phyloP scores from a whole-genome alignment of 768 basidiomycete species.

The Phylloporus rhodoxanthus region DNA sequence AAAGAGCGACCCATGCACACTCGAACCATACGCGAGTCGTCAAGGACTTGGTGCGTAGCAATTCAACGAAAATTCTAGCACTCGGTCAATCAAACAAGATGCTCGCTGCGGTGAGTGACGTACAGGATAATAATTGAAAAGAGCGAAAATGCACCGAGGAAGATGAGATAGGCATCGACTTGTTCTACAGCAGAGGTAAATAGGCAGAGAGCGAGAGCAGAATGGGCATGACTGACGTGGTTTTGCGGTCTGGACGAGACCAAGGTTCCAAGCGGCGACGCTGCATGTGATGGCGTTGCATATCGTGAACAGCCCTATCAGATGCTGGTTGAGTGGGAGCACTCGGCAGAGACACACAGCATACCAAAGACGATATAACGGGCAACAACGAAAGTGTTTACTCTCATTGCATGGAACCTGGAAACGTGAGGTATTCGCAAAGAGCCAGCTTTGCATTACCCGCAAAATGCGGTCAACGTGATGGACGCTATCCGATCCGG shows the following conservation, averaged over 20 bases:
- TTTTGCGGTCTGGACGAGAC: constrained; percentile 37
- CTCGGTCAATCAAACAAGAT: constrained; percentile 1
- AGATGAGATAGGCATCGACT: constrained; percentile 56
- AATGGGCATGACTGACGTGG: constrained; percentile 35
- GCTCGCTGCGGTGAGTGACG: constrained; percentile 17
- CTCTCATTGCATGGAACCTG: constrained; percentile 33
- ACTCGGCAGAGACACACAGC: not conserved
- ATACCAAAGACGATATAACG: constrained; percentile 61
- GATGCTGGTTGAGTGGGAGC: constrained; percentile 1
- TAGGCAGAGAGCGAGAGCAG: not conserved
- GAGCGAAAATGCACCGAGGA: constrained; percentile 55
- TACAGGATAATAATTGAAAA: constrained; percentile 55
- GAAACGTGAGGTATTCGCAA: constrained; percentile 3
- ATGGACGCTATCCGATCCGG: constrained; percentile 1
- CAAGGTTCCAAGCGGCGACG: constrained; percentile 65
- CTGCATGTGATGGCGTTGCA: constrained; percentile 63
- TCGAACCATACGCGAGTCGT: constrained; percentile 70
- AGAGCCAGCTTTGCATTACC: not conserved
- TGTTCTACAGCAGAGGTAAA: constrained; percentile 30
- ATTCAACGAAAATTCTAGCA: constrained; percentile 51
- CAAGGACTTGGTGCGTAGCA: constrained; percentile 45
- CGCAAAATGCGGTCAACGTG: constrained; percentile 2
- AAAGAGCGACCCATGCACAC: constrained; percentile 51
- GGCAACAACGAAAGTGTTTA: constrained; percentile 38
- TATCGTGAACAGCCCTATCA: constrained; percentile 50